Percentiles rank a stretch among this genome's conserved stretches.
These are phyloP conservation scores for Leishmania tropica DNA, from an alignment of 208 protist species.

Conservation along the genomic window DNA sequence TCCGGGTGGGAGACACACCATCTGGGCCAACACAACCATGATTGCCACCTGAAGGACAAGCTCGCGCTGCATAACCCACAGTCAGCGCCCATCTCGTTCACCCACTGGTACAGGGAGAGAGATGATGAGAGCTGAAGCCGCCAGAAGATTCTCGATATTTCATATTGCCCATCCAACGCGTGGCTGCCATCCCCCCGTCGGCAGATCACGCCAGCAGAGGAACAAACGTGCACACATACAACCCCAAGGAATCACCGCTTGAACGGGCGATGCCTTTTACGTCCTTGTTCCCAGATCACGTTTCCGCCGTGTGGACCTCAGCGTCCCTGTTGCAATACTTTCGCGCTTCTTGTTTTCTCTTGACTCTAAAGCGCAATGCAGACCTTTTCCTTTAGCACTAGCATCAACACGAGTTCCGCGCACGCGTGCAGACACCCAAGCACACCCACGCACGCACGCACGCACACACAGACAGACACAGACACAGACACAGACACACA, in stretches of 20 bases:
- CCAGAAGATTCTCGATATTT: background rate
- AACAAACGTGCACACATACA: background rate
- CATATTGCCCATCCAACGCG: background rate
- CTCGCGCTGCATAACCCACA: background rate
- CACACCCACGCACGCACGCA: background rate
- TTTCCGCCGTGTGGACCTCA: background rate
- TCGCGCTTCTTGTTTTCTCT: background rate
- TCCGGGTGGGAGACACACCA: background rate
- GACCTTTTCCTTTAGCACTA: background rate
- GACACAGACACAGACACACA: background rate
- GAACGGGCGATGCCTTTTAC: background rate
- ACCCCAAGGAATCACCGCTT: background rate
- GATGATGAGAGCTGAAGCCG: background rate
- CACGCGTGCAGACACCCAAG: background rate
- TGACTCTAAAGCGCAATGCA: background rate
- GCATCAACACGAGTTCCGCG: background rate
- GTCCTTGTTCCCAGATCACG: background rate
- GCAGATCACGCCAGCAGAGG: constrained; percentile 1
- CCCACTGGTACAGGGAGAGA: constrained; percentile 2
- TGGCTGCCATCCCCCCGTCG: background rate
- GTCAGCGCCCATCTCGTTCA: background rate
- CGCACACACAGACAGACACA: background rate
- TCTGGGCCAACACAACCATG: background rate
- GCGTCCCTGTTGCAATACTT: background rate
- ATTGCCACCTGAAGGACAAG: background rate